These are phyloP conservation scores for Crassisporium funariophilum DNA, from an alignment of 768 basidiomycete genomes.

Conservation along the genomic window DNA sequence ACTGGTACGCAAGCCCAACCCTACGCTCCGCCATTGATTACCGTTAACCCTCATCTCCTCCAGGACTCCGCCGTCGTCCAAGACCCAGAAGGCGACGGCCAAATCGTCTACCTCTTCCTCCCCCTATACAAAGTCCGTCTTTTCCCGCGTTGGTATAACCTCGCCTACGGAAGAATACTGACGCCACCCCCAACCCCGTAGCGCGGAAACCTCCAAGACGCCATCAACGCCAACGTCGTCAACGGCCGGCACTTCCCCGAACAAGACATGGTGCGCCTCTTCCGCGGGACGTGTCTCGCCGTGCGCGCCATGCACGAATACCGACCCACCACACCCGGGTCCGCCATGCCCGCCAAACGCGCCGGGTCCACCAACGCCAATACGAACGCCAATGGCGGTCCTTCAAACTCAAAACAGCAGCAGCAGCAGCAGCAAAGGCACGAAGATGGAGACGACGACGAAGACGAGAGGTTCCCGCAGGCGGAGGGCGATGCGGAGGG, in stretches of 20 bases:
- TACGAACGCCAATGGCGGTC: conserved; percentile 16
- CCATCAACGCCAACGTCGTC: conserved; percentile 83
- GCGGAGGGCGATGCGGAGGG: conserved; percentile 75
- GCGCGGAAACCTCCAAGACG: conserved; percentile 95
- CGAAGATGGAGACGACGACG: conserved; percentile 53
- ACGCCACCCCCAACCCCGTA: conserved; percentile 25
- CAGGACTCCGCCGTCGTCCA: conserved; percentile 95
- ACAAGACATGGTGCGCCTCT: conserved; percentile 83
- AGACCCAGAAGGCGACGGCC: conserved; percentile 89
- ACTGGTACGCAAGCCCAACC: conserved; percentile 48
- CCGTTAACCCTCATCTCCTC: neutral
- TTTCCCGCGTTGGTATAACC: neutral
- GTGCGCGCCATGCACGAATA: conserved; percentile 95
- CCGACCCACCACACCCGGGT: conserved; percentile 50
- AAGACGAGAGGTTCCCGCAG: conserved; percentile 72
- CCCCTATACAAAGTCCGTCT: conserved; percentile 83
- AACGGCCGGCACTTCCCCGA: conserved; percentile 86
- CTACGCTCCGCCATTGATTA: neutral
- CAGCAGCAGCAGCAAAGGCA: conserved; percentile 10
- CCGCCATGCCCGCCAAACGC: conserved; percentile 32
- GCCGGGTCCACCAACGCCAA: conserved; percentile 13
- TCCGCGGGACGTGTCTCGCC: conserved; percentile 93
- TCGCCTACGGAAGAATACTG: neutral
- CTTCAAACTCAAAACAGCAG: neutral
- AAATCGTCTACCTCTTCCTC: conserved; percentile 95